Evolutionary conservation across 1,284 basidiomycete species (phyloP).

Genomic region (Meira miltonrushii): DNA sequence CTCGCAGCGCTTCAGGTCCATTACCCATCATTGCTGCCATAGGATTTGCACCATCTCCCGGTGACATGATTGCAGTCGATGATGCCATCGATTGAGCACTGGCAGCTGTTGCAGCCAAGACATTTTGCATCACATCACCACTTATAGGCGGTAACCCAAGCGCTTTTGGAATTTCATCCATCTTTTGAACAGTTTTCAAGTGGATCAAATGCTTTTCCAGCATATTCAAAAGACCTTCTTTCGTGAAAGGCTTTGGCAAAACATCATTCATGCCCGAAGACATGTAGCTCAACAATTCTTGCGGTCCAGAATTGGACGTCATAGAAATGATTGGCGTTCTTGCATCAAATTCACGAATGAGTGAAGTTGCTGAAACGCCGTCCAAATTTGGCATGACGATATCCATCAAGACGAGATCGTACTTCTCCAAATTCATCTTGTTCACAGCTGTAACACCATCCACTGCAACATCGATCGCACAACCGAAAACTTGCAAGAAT

Average conservation of each 20-base stretch:
- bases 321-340: conserved; percentile 95
- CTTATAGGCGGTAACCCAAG: conserved; percentile 19
- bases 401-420: conserved; percentile 79
- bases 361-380: conserved; percentile 73
- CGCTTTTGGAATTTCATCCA: conserved; percentile 29
- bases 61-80: background rate
- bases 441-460: conserved; percentile 87
- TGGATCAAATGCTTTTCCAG: conserved; percentile 94
- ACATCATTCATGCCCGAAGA: conserved; percentile 91
- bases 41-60: conserved; percentile 2
- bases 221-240: conserved; percentile 81
- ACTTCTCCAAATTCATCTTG: conserved; percentile 89
- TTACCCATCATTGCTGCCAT: conserved; percentile 18
- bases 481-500: conserved; percentile 91
- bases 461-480: conserved; percentile 86
- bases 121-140: conserved; percentile 18
- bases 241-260: conserved; percentile 93
- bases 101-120: conserved; percentile 17
- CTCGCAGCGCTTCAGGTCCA: conserved; percentile 12
- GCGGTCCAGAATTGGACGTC: conserved; percentile 87
- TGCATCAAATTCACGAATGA: conserved; percentile 89
- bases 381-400: conserved; percentile 92
- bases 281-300: conserved; percentile 87
- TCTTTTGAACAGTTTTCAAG: conserved; percentile 73
- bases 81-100: conserved; percentile 5